Evolutionary conservation across 371 early-diverging fungal genomes (phyloP).

Genomic region (Apophysomyces ossiformis): DNA sequence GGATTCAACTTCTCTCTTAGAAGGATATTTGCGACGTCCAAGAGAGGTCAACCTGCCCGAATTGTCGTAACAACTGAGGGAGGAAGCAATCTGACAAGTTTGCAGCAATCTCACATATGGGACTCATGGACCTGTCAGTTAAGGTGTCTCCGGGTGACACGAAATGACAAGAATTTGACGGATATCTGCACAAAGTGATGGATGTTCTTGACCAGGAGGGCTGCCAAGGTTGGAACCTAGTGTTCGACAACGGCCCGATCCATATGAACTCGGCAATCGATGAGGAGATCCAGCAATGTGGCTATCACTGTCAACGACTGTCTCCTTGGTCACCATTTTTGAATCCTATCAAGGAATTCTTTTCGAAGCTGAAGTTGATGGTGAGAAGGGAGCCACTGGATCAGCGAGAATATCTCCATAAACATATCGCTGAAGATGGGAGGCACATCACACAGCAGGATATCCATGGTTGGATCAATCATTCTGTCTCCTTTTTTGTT

Average conservation of each 20-base stretch:
- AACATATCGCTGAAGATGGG: not conserved
- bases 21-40: constrained; percentile 10
- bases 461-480: not conserved
- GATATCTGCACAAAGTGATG: not conserved
- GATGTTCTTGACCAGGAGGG: not conserved
- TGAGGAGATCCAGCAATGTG: not conserved
- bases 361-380: not conserved
- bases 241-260: not conserved
- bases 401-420: not conserved
- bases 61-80: constrained; percentile 3
- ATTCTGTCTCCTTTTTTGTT: not conserved
- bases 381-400: not conserved
- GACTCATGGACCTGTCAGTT: not conserved
- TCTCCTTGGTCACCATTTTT: not conserved
- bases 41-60: not conserved
- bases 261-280: not conserved
- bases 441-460: not conserved
- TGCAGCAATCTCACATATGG: not conserved
- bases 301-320: not conserved
- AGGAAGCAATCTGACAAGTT: not conserved
- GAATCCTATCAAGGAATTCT: not conserved
- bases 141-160: not conserved
- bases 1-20: constrained; percentile 1
- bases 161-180: not conserved
- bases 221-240: not conserved